Percentiles rank a stretch among this genome's conserved stretches.
Evolutionary conservation across 208 protist genomes (phyloP).

Genomic region (Leishmania arabica): DNA sequence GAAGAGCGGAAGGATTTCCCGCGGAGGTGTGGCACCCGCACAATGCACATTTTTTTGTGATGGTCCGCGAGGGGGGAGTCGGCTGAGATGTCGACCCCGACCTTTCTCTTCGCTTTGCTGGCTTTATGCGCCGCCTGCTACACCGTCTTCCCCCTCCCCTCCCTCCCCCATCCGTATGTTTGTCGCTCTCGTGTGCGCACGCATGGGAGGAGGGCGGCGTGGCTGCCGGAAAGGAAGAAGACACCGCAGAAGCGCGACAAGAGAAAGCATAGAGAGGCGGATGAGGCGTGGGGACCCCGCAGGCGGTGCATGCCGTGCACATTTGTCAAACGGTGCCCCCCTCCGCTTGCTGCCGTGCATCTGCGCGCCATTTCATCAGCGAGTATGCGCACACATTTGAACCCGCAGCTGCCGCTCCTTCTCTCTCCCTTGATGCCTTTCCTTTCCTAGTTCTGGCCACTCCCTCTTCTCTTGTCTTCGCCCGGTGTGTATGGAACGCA

Average conservation of each 20-base stretch:
- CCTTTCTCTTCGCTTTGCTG: background rate
- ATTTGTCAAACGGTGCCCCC: background rate
- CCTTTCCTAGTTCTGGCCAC: background rate
- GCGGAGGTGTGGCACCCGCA: too few species aligned
- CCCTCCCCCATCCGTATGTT: background rate
- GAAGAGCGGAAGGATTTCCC: background rate
- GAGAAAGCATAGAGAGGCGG: background rate
- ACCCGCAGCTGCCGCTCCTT: background rate
- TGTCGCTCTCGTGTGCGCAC: background rate
- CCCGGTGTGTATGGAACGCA: background rate
- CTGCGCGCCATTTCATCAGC: background rate
- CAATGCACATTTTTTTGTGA: background rate
- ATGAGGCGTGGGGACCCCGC: background rate
- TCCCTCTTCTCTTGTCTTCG: constrained; percentile 3
- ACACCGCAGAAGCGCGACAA: background rate
- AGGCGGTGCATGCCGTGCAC: background rate
- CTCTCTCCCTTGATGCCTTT: background rate
- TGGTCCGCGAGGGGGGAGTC: background rate
- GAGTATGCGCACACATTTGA: background rate
- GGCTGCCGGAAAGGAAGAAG: background rate
- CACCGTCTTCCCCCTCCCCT: background rate
- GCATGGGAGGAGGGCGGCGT: background rate
- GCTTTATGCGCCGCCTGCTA: background rate
- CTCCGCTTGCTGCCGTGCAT: background rate
- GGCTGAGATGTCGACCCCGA: background rate